Percentiles rank a stretch among this genome's conserved stretches.
Evolutionary conservation across 2,329 filamentous ascomycete genomes (phyloP).

Genomic region (Alternaria brassicae): DNA sequence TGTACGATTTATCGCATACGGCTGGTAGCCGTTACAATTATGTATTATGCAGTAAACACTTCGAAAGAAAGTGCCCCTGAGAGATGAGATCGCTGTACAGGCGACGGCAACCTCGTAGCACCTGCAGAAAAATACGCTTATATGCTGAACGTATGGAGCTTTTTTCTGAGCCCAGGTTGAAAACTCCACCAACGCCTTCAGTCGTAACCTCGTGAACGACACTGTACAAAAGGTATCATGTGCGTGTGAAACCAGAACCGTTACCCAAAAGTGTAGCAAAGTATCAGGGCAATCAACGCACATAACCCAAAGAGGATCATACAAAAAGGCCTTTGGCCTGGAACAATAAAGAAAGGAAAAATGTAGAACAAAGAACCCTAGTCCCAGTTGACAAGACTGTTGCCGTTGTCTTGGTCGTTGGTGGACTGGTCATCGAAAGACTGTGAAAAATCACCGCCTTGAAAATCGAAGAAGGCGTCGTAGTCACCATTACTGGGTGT

Average conservation of each 20-base stretch:
- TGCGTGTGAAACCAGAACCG: conserved; percentile 14
- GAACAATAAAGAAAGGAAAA: neutral
- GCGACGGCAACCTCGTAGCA: conserved; percentile 26
- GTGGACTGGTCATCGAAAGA: conserved; percentile 24
- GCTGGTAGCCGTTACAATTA: conserved; percentile 18
- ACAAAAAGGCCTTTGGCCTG: neutral
- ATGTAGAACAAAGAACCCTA: conserved; percentile 8
- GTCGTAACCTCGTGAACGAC: conserved; percentile 21
- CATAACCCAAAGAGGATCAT: neutral
- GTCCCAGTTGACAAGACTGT: conserved; percentile 37
- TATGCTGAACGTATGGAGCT: conserved; percentile 2
- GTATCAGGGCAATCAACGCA: neutral
- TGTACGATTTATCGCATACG: conserved; percentile 2
- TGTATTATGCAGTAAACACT: conserved; percentile 25
- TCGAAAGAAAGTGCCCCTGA: conserved; percentile 1
- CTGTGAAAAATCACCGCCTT: conserved; percentile 21
- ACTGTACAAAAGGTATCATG: conserved; percentile 19
- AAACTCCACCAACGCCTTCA: conserved; percentile 16
- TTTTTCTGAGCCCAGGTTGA: conserved; percentile 18
- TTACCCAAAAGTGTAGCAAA: conserved; percentile 1
- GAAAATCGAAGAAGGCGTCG: conserved; percentile 34
- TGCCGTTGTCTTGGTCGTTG: conserved; percentile 29
- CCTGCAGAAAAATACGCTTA: conserved; percentile 12
- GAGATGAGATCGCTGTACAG: conserved; percentile 18
- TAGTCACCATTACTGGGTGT: conserved; percentile 34